Evolutionary conservation across 805 yeast genomes (phyloP).

Genomic region (Candida coquimbonensis): DNA sequence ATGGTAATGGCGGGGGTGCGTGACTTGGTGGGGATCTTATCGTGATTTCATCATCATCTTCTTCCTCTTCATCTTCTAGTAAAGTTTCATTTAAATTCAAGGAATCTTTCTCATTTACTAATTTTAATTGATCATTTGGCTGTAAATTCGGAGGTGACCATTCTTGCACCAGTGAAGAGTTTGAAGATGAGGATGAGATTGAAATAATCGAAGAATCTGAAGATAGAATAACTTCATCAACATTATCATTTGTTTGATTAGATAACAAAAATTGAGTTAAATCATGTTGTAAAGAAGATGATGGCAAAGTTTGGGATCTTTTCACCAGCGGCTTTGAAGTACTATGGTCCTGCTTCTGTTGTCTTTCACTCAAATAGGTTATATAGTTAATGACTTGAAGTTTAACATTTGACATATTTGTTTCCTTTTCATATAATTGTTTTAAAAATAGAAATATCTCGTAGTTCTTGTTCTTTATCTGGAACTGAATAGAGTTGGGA

Average conservation of each 20-base stretch:
- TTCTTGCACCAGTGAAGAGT: conserved; percentile 15
- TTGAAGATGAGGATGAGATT: conserved; percentile 6
- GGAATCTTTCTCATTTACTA: conserved; percentile 14
- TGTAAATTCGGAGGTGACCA: conserved; percentile 34
- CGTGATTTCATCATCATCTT: conserved; percentile 1
- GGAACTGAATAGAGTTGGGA: conserved; percentile 34
- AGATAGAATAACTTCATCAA: not conserved
- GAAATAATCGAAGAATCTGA: conserved; percentile 4
- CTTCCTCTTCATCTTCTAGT: conserved; percentile 2
- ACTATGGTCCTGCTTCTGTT: not conserved
- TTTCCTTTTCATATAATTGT: conserved; percentile 29
- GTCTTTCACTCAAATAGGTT: conserved; percentile 19
- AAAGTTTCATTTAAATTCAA: not conserved
- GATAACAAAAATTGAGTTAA: conserved; percentile 8
- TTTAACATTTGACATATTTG: conserved; percentile 34
- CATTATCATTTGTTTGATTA: not conserved
- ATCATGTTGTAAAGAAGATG: conserved; percentile 13
- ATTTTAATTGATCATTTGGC: conserved; percentile 32
- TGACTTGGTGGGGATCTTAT: not conserved
- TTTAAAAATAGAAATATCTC: conserved; percentile 30
- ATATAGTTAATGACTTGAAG: conserved; percentile 29
- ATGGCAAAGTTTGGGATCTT: conserved; percentile 29
- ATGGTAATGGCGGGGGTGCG: conserved; percentile 9
- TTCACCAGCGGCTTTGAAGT: conserved; percentile 1
- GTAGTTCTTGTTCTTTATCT: conserved; percentile 32